phyloP scores from a whole-genome alignment of 495 filamentous ascomycete genomes.

The Tuber indicum region DNA sequence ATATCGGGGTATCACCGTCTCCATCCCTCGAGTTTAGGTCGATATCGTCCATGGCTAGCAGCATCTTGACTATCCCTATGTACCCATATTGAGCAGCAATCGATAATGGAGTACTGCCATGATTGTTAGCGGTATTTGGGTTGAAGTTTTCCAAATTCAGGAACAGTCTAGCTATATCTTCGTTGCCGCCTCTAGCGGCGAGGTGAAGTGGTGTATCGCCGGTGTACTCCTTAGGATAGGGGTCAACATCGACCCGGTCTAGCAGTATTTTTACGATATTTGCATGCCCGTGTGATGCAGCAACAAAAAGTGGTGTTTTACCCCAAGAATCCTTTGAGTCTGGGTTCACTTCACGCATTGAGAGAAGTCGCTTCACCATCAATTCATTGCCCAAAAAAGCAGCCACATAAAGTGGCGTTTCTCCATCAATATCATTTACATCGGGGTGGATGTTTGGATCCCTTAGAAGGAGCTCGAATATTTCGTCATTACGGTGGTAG shows the following conservation, averaged over 20 bases:
- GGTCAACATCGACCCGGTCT: not conserved
- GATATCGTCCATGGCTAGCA: not conserved
- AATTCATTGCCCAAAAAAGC: not conserved
- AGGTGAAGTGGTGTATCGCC: not conserved
- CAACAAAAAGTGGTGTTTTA: not conserved
- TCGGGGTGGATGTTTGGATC: not conserved
- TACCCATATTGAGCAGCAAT: not conserved
- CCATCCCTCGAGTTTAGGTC: not conserved
- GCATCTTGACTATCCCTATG: not conserved
- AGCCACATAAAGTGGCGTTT: not conserved
- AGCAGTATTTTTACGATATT: not conserved
- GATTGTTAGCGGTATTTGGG: not conserved
- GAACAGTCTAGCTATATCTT: not conserved
- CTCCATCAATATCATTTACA: not conserved
- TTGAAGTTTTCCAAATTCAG: not conserved
- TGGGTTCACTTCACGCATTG: not conserved
- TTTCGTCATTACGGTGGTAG: not conserved
- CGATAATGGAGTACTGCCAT: not conserved
- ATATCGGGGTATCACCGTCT: not conserved
- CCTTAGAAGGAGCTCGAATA: not conserved
- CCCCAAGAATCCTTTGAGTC: not conserved
- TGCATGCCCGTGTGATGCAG: not conserved
- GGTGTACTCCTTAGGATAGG: not conserved
- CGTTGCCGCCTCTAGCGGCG: not conserved
- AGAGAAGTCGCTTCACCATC: not conserved